phyloP scores from a whole-genome alignment of 2,329 filamentous ascomycete species.

The Pseudocercospora vitis region DNA sequence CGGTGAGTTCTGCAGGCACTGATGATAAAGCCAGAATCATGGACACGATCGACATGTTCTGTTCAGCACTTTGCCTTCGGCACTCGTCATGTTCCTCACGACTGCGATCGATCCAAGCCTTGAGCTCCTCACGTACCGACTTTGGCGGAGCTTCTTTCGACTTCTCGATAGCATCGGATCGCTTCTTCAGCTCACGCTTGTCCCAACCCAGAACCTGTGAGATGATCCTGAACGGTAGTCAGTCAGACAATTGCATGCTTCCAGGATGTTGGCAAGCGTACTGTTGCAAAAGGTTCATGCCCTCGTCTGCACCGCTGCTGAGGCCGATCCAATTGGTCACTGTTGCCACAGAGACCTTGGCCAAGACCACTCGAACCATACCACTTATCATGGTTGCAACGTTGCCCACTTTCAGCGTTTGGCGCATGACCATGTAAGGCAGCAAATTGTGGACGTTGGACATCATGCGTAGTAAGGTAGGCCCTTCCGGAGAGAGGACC shows the following conservation, averaged over 20 bases:
- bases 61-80: conserved; percentile 56
- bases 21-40: conserved; percentile 62
- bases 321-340: conserved; percentile 78
- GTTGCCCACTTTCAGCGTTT: conserved; percentile 74
- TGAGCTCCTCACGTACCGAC: conserved; percentile 62
- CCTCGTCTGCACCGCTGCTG: conserved; percentile 69
- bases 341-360: conserved; percentile 73
- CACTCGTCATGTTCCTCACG: conserved; percentile 59
- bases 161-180: conserved; percentile 64
- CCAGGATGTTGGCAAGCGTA: conserved; percentile 27
- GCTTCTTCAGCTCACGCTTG: conserved; percentile 66
- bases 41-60: conserved; percentile 62
- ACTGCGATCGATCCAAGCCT: conserved; percentile 55
- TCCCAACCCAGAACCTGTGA: conserved; percentile 73
- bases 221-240: conserved; percentile 60
- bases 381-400: conserved; percentile 78
- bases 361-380: conserved; percentile 69
- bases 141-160: conserved; percentile 59
- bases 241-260: background rate
- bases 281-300: conserved; percentile 76
- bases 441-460: conserved; percentile 69
- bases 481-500: conserved; percentile 71
- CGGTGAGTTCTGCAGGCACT: conserved; percentile 50
- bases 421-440: conserved; percentile 69
- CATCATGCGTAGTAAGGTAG: conserved; percentile 69